phyloP scores from a whole-genome alignment of 495 filamentous ascomycete species.

The Xylaria cubensis region DNA sequence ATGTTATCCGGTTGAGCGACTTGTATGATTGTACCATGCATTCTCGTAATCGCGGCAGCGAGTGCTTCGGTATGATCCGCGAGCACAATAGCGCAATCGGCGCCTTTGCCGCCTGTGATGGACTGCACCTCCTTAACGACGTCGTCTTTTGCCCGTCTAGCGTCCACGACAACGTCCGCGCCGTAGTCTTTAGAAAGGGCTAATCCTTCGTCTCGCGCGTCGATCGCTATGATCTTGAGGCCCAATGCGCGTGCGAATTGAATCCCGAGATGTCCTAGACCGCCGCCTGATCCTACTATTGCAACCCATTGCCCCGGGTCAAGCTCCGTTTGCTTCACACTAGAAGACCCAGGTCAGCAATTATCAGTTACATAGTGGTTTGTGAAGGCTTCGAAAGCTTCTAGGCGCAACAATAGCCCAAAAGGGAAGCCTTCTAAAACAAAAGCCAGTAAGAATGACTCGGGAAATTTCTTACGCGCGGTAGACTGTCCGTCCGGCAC shows the following conservation, averaged over 20 bases:
- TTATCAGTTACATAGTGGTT: background rate
- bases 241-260: slow-evolving; percentile 51
- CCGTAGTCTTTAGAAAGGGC: slow-evolving; percentile 50
- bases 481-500: slow-evolving; percentile 63
- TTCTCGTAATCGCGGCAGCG: slow-evolving; percentile 58
- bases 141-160: slow-evolving; percentile 46
- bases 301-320: slow-evolving; percentile 55
- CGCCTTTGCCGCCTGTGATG: slow-evolving; percentile 53
- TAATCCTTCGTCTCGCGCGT: slow-evolving; percentile 62
- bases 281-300: slow-evolving; percentile 64
- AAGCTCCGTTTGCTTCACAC: slow-evolving; percentile 51
- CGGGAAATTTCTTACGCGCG: slow-evolving; percentile 36
- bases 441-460: background rate
- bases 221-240: slow-evolving; percentile 59
- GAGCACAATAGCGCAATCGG: slow-evolving; percentile 54
- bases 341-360: background rate
- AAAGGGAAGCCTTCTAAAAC: background rate
- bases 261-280: slow-evolving; percentile 61
- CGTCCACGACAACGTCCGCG: slow-evolving; percentile 61
- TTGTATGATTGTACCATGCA: slow-evolving; percentile 62
- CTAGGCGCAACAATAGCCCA: background rate
- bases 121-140: slow-evolving; percentile 53
- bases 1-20: slow-evolving; percentile 59
- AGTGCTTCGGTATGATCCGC: slow-evolving; percentile 56
- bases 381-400: background rate